Conservation (phyloP, 495 filamentous ascomycete species). For the Hypoxylon fuscum region DNA sequence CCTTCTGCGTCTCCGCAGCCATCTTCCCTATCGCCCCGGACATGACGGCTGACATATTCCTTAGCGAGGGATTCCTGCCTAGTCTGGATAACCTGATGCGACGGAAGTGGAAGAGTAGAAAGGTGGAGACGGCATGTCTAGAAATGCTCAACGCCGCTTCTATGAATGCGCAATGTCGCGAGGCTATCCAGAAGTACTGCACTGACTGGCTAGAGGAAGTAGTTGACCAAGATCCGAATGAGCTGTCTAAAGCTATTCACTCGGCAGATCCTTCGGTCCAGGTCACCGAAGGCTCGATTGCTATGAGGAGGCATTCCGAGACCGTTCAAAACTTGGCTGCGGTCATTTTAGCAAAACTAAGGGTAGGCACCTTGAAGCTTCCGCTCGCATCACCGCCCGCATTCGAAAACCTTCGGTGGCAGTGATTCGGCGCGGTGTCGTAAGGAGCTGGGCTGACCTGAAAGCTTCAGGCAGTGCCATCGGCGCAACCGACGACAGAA, state of each 20-base stretch:
- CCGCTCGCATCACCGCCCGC: conserved; percentile 14
- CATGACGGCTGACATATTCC: conserved; percentile 75
- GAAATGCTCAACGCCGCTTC: conserved; percentile 92
- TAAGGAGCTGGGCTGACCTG: conserved; percentile 53
- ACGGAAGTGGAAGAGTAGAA: conserved; percentile 75
- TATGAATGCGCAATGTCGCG: conserved; percentile 79
- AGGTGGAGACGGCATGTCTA: conserved; percentile 81
- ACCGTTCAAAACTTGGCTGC: conserved; percentile 73
- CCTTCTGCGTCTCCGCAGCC: conserved; percentile 86
- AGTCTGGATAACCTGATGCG: conserved; percentile 74
- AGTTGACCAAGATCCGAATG: conserved; percentile 70
- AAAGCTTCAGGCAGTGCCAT: conserved; percentile 60
- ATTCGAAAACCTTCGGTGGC: conserved; percentile 37
- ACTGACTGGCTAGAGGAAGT: conserved; percentile 83
- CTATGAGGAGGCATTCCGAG: conserved; percentile 59
- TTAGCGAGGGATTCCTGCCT: conserved; percentile 82
- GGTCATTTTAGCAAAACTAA: conserved; percentile 83
- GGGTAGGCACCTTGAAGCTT: conserved; percentile 57
- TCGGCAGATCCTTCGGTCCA: conserved; percentile 48
- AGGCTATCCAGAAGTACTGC: conserved; percentile 82
- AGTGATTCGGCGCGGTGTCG: conserved; percentile 23
- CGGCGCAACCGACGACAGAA: conserved; percentile 51
- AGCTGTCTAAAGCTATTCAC: conserved; percentile 61
- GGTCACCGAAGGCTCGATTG: conserved; percentile 52
- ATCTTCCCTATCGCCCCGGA: conserved; percentile 85